phyloP scores from a whole-genome alignment of 371 early-diverging fungal species.

The Capniomyces stellatus region DNA sequence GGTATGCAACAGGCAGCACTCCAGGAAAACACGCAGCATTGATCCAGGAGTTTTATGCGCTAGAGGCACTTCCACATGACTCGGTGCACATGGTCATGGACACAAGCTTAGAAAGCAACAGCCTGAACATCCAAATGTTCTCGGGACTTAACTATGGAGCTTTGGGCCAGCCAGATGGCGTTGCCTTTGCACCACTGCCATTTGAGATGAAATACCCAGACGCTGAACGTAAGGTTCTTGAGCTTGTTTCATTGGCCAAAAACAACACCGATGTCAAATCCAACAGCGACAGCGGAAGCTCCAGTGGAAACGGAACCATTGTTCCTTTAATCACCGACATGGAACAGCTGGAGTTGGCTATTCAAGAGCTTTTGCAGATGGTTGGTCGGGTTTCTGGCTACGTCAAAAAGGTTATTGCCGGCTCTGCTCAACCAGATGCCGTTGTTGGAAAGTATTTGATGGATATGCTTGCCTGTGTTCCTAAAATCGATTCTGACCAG shows the following conservation, averaged over 20 bases:
- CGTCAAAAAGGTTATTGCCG: slow-evolving; percentile 59
- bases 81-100: slow-evolving; percentile 81
- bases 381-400: slow-evolving; percentile 65
- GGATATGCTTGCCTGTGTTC: slow-evolving; percentile 81
- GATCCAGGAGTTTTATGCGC: slow-evolving; percentile 71
- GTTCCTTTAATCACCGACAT: slow-evolving; percentile 55
- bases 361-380: slow-evolving; percentile 62
- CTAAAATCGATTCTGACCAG: slow-evolving; percentile 61
- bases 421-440: slow-evolving; percentile 43
- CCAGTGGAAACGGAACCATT: slow-evolving; percentile 1
- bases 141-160: slow-evolving; percentile 24
- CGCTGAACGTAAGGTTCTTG: slow-evolving; percentile 55
- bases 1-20: slow-evolving; percentile 64
- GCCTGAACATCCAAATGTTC: slow-evolving; percentile 58
- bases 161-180: slow-evolving; percentile 12
- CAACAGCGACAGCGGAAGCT: slow-evolving; percentile 14
- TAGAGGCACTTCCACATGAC: slow-evolving; percentile 56
- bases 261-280: slow-evolving; percentile 21
- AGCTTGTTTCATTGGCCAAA: slow-evolving; percentile 54
- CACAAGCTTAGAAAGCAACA: slow-evolving; percentile 47
- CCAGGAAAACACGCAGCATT: slow-evolving; percentile 59
- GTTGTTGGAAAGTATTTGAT: slow-evolving; percentile 79
- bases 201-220: slow-evolving; percentile 75
- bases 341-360: slow-evolving; percentile 69
- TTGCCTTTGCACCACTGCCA: slow-evolving; percentile 54